Evolutionary conservation across 192 early-diverging fungal species (phyloP), one percentile per base, ranked within the genome.

Genomic region (Coemansia sp.): DNA sequence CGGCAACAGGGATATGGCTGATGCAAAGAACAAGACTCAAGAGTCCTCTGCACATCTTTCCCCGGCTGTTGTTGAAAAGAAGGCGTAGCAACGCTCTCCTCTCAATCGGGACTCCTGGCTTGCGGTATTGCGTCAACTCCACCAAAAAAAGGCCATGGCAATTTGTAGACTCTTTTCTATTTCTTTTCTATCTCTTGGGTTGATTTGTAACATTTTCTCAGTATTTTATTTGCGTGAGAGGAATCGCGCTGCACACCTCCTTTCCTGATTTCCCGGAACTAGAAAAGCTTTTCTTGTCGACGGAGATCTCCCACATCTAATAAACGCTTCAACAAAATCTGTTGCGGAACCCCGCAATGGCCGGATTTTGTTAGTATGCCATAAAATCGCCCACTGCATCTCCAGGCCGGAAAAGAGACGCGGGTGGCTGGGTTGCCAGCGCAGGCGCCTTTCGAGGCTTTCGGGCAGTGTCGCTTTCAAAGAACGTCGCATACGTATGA

Each of bases 401-500:
- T 40, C 84, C 85, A 0, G 84, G 45, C n/a, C 84, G 77, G 54
- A 88, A 72, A 14, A 89, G 72, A 9, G 76, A 65, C 22, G 67
- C 71, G 10, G 89, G 88, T 17, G 83, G 76, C 51, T 86, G 85
- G 14, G 86, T 77, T 8, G 85, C 86, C 59, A 90, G 41, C 7
- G 91, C 88, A 5, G 91, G 86, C 2, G 70, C 69, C 67, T 85
- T 87, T 38, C 84, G 85, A 45, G 85, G 86, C 76, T 86, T 88
- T 48, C 85, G 85, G 66, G 79, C 72, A 32, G 85, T 79, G 62
- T 91, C 89, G 61, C 84, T 89, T 44, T 88, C 85, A 79, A 90
- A 90, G 82, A 90, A 87, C 69, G 89, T 91, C 1, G 81, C 56
- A 77, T 92, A 94, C 1, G 91, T 94, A 71, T 95, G 92, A 70